Percentiles rank a stretch among this genome's conserved stretches.
Evolutionary conservation across 371 early-diverging fungal genomes (phyloP).

Genomic region (Synchytrium microbalum): DNA sequence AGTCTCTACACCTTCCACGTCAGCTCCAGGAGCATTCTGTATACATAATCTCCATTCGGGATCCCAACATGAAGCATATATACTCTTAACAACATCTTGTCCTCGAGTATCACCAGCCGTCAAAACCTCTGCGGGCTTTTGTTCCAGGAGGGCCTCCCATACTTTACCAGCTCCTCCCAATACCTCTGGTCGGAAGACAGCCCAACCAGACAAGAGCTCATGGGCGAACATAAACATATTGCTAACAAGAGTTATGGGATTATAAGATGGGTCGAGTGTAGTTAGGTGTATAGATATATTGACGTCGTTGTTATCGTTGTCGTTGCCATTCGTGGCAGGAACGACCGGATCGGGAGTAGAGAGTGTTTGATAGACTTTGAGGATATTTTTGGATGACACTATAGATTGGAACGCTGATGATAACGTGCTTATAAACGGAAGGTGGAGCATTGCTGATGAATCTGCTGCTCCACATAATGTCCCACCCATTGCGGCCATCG

Average conservation of each 20-base stretch:
- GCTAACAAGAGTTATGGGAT: not conserved
- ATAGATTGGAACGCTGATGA: not conserved
- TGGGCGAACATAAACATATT: not conserved
- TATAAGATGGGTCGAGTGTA: not conserved
- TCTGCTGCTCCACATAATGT: constrained; percentile 1
- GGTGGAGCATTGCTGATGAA: not conserved
- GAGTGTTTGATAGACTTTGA: too few relatives aligned
- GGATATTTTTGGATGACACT: not conserved
- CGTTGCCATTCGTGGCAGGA: not conserved
- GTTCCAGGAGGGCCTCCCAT: not conserved
- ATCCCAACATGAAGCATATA: not conserved
- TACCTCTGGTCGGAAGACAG: not conserved
- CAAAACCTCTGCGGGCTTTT: not conserved
- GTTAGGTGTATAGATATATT: not conserved
- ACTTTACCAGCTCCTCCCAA: not conserved
- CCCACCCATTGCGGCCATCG: not conserved
- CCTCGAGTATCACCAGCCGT: not conserved
- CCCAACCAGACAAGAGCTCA: not conserved
- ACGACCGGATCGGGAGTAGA: not conserved
- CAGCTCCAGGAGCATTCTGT: not conserved
- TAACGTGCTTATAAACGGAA: not conserved
- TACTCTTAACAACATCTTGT: not conserved
- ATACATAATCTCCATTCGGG: not conserved
- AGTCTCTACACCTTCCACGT: not conserved
- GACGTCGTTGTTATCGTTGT: not conserved